Conservation (phyloP, 805 yeast genomes). For the Yarrowia sp. region DNA sequence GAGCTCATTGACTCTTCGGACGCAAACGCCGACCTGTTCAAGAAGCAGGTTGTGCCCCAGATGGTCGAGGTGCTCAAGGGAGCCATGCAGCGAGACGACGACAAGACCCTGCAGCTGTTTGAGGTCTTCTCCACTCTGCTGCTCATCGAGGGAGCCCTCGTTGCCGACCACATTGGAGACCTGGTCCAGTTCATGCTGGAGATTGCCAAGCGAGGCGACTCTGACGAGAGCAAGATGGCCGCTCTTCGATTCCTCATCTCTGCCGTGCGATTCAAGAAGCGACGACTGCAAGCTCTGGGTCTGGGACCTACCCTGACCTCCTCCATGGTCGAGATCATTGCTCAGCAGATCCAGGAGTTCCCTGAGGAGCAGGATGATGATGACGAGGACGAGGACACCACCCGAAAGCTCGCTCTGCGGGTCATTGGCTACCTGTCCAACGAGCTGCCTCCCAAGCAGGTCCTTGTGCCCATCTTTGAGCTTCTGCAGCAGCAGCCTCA, state of each 20-base stretch:
- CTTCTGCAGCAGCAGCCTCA: conserved; percentile 49
- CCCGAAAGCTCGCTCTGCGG: conserved; percentile 74
- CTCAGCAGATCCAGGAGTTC: conserved; percentile 73
- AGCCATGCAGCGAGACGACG: conserved; percentile 70
- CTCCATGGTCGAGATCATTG: conserved; percentile 70
- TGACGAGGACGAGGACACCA: conserved; percentile 87
- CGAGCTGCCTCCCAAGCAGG: conserved; percentile 91
- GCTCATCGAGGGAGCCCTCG: conserved; percentile 69
- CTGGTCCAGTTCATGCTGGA: conserved; percentile 66
- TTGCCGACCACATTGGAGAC: conserved; percentile 70
- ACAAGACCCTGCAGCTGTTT: conserved; percentile 70
- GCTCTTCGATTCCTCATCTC: conserved; percentile 83
- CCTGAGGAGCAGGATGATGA: conserved; percentile 84
- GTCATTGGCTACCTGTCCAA: conserved; percentile 73
- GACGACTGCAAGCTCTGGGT: conserved; percentile 74
- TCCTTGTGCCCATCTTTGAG: conserved; percentile 73
- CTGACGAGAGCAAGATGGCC: conserved; percentile 77
- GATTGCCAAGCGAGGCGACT: conserved; percentile 59
- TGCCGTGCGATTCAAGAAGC: conserved; percentile 73
- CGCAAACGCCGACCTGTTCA: conserved; percentile 53
- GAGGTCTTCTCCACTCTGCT: conserved; percentile 80
- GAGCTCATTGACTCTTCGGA: conserved; percentile 53
- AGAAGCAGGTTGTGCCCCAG: conserved; percentile 61
- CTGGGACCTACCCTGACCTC: conserved; percentile 77
- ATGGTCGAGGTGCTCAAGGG: conserved; percentile 80